Conservation (phyloP, 495 filamentous ascomycete genomes). For the Tuber umbilicatum region DNA sequence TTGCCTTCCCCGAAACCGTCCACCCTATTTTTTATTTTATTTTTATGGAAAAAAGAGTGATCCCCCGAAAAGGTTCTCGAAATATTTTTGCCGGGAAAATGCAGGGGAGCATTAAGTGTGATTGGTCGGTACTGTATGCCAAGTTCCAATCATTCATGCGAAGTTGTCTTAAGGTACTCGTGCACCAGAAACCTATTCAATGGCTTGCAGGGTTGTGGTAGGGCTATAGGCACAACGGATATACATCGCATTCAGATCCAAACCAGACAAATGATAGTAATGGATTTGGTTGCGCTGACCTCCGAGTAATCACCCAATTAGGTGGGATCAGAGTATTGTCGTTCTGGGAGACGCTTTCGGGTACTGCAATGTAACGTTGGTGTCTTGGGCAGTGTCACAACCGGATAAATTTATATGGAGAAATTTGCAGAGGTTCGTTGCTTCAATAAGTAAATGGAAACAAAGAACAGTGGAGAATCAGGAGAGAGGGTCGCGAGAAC, state of each 20-base stretch:
- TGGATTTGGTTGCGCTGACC: neutral
- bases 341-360: neutral
- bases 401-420: conserved; percentile 3
- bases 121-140: neutral
- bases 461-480: neutral
- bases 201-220: neutral
- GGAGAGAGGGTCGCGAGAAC: neutral
- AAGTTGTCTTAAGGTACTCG: neutral
- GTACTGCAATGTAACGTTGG: neutral
- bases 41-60: neutral
- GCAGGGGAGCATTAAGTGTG: neutral
- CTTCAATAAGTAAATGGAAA: neutral
- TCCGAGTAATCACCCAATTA: conserved; percentile 3
- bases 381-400: neutral
- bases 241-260: neutral
- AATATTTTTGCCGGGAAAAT: neutral
- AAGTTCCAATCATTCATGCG: neutral
- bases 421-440: neutral
- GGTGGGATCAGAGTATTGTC: conserved; percentile 4
- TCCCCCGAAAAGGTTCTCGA: neutral
- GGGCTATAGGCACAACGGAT: neutral
- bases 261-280: neutral
- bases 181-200: neutral
- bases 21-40: too few relatives aligned
- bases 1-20: neutral